Percentiles rank a stretch among this genome's conserved stretches.
Evolutionary conservation across 805 yeast genomes (phyloP).

Genomic region (Wickerhamomyces ciferrii): DNA sequence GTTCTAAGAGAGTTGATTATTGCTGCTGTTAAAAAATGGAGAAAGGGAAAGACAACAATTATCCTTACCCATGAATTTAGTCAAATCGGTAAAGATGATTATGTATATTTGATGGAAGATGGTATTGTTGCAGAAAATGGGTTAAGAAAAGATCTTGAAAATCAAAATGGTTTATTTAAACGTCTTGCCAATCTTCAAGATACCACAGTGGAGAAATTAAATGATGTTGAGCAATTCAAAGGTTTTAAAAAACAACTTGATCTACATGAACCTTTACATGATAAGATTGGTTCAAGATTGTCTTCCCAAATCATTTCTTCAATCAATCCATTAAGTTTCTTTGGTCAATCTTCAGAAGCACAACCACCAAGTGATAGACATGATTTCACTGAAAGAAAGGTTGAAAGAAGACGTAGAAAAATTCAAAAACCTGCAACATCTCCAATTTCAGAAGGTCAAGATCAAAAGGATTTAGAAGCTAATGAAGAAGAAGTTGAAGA

Average conservation of each 20-base stretch:
- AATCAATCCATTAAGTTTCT: slow-evolving; percentile 13
- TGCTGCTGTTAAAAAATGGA: slow-evolving; percentile 48
- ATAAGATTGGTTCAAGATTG: slow-evolving; percentile 1
- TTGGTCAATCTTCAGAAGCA: slow-evolving; percentile 3
- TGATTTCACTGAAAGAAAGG: background rate
- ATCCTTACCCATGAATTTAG: slow-evolving; percentile 73
- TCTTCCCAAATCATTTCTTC: slow-evolving; percentile 17
- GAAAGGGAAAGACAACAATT: slow-evolving; percentile 70
- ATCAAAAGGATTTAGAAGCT: slow-evolving; percentile 1
- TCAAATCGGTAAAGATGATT: slow-evolving; percentile 52
- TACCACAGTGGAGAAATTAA: slow-evolving; percentile 1
- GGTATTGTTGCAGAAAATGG: slow-evolving; percentile 53
- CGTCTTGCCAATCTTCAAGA: slow-evolving; percentile 14
- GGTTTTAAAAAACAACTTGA: background rate
- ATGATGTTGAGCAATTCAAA: background rate
- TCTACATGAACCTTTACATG: background rate
- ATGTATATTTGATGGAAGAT: slow-evolving; percentile 50
- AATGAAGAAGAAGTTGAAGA: slow-evolving; percentile 1
- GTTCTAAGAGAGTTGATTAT: slow-evolving; percentile 40
- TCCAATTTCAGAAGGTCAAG: background rate
- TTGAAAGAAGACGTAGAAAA: background rate
- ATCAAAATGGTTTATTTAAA: slow-evolving; percentile 10
- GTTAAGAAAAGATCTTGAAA: slow-evolving; percentile 25
- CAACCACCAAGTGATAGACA: background rate
- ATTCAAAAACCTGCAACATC: background rate